Evolutionary conservation across 345 rosid genomes (phyloP), one percentile per base, ranked within the genome.

Genomic region (Lepidium africanum): DNA sequence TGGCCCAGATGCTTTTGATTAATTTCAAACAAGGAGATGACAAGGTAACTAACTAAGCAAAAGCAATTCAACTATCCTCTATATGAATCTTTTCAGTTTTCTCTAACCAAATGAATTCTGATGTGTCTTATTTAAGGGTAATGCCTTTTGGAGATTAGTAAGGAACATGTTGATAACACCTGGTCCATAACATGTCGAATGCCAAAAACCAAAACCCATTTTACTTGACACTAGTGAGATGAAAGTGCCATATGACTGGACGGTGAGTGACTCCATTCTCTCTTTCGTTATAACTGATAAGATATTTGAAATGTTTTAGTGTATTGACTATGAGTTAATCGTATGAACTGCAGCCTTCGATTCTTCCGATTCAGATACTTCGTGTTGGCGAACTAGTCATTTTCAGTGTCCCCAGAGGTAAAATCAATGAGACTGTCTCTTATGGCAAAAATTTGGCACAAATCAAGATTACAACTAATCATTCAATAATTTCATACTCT

Each of bases 1-100:
- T 85, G 99, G 99, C 51, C 99, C 96, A 14, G 99, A 97, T 62
- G 99, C 99, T 77, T 94, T 94, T 80, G 97, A 89, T n/a, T n/a
- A n/a, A n/a, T 83, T 94, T 94, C 73, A 86, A 77, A 79, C 99
- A 94, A 86, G 97, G 97, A 71, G 99, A 94, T 84, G 84, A 85
- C 75, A 39, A 79, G 89, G 99, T 87, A 79, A 15, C 78, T 61
- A 25, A 30, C 6, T 30, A 30, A 30, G 32, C 32, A 27, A 27
- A 27, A 37, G 19, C 13, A 30, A 16, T 88, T 86, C 80, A 85
- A 85, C 56, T 85, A n/a, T 51, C 25, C 6, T 16, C 54, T 60
- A 27, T 33, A 7, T 72, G 55, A 36, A 42, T 62, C 21, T 21
- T 30, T n/a, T n/a, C n/a, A n/a, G n/a, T n/a, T n/a, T 45, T 51